These are phyloP conservation scores for Corymbia maculata DNA, from an alignment of 345 rosid genomes.

Conservation along the genomic window DNA sequence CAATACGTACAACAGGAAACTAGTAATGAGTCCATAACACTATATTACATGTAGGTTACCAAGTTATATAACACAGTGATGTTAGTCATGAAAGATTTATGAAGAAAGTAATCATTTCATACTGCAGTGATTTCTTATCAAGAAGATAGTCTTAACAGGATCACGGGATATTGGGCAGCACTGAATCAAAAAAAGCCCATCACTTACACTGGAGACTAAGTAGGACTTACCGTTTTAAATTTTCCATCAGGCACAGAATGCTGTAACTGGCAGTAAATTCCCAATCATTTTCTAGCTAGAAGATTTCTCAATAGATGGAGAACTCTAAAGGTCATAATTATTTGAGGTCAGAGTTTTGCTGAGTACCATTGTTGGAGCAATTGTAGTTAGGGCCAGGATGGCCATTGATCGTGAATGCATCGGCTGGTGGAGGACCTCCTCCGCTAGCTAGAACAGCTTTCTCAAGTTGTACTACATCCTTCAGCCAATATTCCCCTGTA, in stretches of 20 bases:
- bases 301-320: neutral
- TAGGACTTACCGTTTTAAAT: neutral
- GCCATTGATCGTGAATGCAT: conserved; percentile 77
- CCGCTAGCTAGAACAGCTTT: conserved; percentile 49
- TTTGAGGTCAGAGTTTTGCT: neutral
- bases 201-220: neutral
- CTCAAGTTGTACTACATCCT: conserved; percentile 53
- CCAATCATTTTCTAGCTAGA: neutral
- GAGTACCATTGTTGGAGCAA: conserved; percentile 59
- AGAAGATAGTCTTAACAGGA: neutral
- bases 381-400: conserved; percentile 88
- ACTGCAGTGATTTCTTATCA: neutral
- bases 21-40: neutral
- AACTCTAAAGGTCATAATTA: neutral
- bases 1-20: neutral
- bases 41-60: neutral
- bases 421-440: conserved; percentile 58
- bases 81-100: neutral
- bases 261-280: neutral
- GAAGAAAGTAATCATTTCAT: neutral
- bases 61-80: neutral
- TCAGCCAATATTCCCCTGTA: conserved; percentile 82
- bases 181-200: neutral
- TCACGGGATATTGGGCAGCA: neutral
- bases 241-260: neutral